Conservation (phyloP, 768 basidiomycete genomes). For the Amanita rimosa region DNA sequence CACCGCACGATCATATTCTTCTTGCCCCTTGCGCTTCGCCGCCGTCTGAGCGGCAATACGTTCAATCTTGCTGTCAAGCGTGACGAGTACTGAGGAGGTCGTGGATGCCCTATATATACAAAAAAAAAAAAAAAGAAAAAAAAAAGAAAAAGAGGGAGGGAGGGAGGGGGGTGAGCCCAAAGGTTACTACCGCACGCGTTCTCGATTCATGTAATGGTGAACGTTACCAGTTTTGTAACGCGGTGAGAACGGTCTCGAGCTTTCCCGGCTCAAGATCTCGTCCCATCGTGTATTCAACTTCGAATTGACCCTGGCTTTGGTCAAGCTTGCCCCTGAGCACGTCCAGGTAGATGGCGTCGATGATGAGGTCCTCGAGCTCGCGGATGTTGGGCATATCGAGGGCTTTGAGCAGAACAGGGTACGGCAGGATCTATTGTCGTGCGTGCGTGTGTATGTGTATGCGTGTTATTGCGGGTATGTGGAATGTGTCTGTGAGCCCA, state of each 20-base stretch:
- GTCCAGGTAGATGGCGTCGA: slow-evolving; percentile 91
- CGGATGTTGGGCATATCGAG: slow-evolving; percentile 74
- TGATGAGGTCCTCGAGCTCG: slow-evolving; percentile 92
- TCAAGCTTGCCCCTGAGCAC: slow-evolving; percentile 87
- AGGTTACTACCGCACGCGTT: slow-evolving; percentile 22
- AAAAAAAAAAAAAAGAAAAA: not conserved
- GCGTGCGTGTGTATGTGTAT: no score
- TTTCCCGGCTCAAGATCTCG: slow-evolving; percentile 78
- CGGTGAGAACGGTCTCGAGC: slow-evolving; percentile 45
- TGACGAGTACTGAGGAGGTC: slow-evolving; percentile 55
- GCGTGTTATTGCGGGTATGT: no score
- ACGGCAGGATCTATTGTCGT: slow-evolving; percentile 70
- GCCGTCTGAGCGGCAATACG: slow-evolving; percentile 36
- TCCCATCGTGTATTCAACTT: slow-evolving; percentile 89
- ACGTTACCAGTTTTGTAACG: slow-evolving; percentile 43
- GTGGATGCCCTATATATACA: slow-evolving; percentile 46
- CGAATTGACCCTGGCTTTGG: slow-evolving; percentile 81
- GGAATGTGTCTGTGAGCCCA: no score
- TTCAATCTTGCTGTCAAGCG: slow-evolving; percentile 62
- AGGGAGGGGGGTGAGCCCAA: not conserved
- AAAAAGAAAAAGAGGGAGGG: not conserved
- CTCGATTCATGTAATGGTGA: no score
- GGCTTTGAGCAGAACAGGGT: slow-evolving; percentile 54
- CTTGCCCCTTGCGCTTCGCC: slow-evolving; percentile 26
- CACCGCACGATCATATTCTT: slow-evolving; percentile 44